These are phyloP conservation scores for Rhizopus sp. DNA, from an alignment of 371 early-diverging fungal species.

Conservation along the genomic window DNA sequence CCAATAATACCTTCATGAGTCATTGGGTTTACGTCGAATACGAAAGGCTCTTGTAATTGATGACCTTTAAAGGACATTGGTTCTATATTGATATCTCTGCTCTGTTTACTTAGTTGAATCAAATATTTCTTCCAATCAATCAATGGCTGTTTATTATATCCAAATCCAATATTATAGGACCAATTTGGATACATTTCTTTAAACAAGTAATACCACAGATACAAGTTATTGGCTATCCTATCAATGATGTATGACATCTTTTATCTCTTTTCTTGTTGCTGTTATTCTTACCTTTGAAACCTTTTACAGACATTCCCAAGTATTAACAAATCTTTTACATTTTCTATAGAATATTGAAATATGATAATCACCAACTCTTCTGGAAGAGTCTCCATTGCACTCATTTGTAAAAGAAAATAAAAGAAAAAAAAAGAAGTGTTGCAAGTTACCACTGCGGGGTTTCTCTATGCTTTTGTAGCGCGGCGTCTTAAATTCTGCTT, in stretches of 20 bases:
- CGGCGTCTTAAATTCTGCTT: too few relatives aligned
- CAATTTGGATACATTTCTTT: conserved; percentile 31
- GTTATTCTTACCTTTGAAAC: conserved; percentile 26
- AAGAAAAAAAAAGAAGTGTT: not conserved
- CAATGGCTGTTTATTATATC: conserved; percentile 15
- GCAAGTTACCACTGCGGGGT: too few relatives aligned
- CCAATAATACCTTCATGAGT: conserved; percentile 36
- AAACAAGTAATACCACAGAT: conserved; percentile 39
- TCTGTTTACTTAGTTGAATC: conserved; percentile 25
- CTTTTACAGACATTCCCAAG: conserved; percentile 26
- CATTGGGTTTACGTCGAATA: conserved; percentile 37
- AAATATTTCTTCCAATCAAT: conserved; percentile 43
- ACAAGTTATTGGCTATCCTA: conserved; percentile 28
- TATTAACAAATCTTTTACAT: conserved; percentile 24
- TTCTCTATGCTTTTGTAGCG: too few relatives aligned
- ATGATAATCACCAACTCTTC: conserved; percentile 38
- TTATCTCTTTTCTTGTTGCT: not conserved
- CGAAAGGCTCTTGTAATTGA: conserved; percentile 40
- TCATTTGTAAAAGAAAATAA: not conserved
- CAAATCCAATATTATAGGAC: conserved; percentile 29
- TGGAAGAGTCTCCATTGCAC: conserved; percentile 32
- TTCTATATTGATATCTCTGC: not conserved
- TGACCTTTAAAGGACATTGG: not conserved
- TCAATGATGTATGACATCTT: not conserved
- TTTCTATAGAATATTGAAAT: conserved; percentile 22